Percentiles rank a stretch among this genome's conserved stretches.
Conservation (phyloP, 192 early-diverging fungal genomes). For the Coemansia sp. region DNA sequence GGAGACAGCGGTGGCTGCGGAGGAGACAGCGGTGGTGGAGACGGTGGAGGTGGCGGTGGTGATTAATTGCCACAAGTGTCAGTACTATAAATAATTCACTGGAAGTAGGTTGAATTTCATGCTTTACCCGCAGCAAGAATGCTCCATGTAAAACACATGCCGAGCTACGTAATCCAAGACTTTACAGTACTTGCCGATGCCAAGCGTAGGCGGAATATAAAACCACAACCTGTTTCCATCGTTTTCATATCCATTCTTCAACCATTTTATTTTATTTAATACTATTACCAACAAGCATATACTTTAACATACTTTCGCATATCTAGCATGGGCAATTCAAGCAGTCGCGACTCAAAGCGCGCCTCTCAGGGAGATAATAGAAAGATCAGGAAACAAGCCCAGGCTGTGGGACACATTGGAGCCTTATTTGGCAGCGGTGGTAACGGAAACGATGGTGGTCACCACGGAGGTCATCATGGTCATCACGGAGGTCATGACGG, state of each 20-base stretch:
- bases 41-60: conserved; percentile 1
- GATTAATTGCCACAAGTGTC: background rate
- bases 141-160: too few species aligned
- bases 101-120: background rate
- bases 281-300: background rate
- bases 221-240: background rate
- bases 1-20: conserved; percentile 3
- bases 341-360: background rate
- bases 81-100: background rate
- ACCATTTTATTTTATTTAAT: background rate
- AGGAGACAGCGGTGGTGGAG: background rate
- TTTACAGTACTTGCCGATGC: too few species aligned
- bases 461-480: background rate
- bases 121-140: too few species aligned
- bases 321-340: background rate
- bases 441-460: too few species aligned
- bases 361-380: background rate
- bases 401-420: too few species aligned
- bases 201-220: too few species aligned
- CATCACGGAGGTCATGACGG: background rate
- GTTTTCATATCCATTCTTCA: background rate
- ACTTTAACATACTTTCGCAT: too few species aligned
- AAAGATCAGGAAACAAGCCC: too few species aligned
- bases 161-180: too few species aligned
- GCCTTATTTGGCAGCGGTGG: too few species aligned